Base-by-base conservation (phyloP, 2,329 filamentous ascomycete genomes). In the Pestalotiopsis sp. region DNA sequence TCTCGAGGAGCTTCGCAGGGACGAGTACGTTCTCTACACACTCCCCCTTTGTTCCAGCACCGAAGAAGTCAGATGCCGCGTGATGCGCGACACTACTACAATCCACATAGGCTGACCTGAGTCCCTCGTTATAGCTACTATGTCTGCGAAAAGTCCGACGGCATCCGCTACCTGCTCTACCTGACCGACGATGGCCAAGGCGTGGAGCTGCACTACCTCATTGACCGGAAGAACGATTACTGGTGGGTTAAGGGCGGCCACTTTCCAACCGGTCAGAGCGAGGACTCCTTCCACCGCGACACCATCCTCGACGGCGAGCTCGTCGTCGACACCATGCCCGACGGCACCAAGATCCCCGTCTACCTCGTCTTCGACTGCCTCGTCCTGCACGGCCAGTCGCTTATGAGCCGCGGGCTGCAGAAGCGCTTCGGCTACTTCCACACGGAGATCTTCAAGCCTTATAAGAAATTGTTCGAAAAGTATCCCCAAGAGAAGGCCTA, bases 181-280 rank as follows among this genome's bases (percentile, higher is more conserved):
- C 90, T 96, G 72, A 94, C 93, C 64, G 80, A 84, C 7, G 91
- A 92, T 77, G 86, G 90, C 57, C 78, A 83, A 5, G 84, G 83
- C 66, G 73, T 78, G 63, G 94, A 97, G 78, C 87, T 91, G 27
- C 93, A 96, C 77, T 98, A 97, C 83, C 87, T 99, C 68, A 97
- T 99, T 82, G 95, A 99, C 82, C 94, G 96, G 77, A 97, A 95
- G 82, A 98, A 99, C 82, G 94, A 98, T 79, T 99, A 96, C 84
- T 97, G 95, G 88, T 94, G 88, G 77, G 89, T 98, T 70, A 87
- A 87, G 70, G 84, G 83, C 66, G 87, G 84, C 68, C 94, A 97
- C 79, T 95, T 98, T 74, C 96, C 96, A 0, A 84, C 92, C 25
- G 88, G 88, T 49, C 84, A 87, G 58, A 87, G 92, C 72, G 86